These are phyloP conservation scores for Gymnopus androsaceus DNA, from an alignment of 1,284 basidiomycete genomes.

Conservation along the genomic window DNA sequence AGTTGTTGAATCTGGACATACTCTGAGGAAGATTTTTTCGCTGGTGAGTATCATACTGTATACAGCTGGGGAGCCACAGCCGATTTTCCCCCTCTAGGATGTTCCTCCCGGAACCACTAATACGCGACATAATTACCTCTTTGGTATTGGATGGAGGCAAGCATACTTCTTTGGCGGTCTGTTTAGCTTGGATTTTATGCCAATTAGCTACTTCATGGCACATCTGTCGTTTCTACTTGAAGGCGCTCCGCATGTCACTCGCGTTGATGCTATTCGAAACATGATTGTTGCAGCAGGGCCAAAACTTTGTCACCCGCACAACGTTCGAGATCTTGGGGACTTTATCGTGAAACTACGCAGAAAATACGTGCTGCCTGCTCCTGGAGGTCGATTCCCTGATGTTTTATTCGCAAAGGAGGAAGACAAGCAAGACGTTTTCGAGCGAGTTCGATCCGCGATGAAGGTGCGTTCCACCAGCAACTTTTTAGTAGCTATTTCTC, in stretches of 20 bases:
- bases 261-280: neutral
- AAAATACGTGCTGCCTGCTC: slow-evolving; percentile 1
- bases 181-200: neutral
- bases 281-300: neutral
- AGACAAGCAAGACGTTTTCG: neutral
- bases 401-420: neutral
- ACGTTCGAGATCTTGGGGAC: neutral
- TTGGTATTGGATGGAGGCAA: neutral
- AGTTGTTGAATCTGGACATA: neutral
- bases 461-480: neutral
- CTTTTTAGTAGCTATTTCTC: neutral
- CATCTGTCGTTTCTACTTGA: neutral
- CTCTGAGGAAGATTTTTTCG: neutral
- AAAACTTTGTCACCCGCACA: neutral
- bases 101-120: neutral
- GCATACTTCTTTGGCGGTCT: neutral
- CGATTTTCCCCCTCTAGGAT: neutral
- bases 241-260: neutral
- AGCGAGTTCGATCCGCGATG: neutral
- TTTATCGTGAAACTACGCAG: neutral
- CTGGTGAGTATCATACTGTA: neutral
- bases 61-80: too few relatives aligned
- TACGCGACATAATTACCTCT: neutral
- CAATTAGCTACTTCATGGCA: neutral
- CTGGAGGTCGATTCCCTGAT: slow-evolving; percentile 1